These are phyloP conservation scores for Cercospora janseana DNA, from an alignment of 2,329 filamentous ascomycete species.

Conservation along the genomic window DNA sequence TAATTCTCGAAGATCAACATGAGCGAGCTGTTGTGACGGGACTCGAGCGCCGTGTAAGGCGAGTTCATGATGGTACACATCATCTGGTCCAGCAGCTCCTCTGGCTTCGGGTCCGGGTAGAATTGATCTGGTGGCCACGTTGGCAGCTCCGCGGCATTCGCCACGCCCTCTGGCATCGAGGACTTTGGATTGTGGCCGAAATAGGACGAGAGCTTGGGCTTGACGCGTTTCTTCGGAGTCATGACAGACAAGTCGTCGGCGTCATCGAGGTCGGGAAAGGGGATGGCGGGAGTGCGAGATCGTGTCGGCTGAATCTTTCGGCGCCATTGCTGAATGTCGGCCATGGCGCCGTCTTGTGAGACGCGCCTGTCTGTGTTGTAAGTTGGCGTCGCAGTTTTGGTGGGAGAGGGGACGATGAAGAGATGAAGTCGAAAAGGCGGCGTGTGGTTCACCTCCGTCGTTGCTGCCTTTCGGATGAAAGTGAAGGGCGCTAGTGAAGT, in stretches of 20 bases:
- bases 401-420: background rate
- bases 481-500: background rate
- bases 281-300: conserved; percentile 30
- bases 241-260: conserved; percentile 30
- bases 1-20: conserved; percentile 47
- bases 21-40: conserved; percentile 40
- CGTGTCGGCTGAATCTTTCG: conserved; percentile 37
- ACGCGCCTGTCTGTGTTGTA: too few relatives aligned
- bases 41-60: conserved; percentile 33
- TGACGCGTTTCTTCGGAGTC: conserved; percentile 38
- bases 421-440: background rate
- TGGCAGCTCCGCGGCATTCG: conserved; percentile 22
- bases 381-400: background rate
- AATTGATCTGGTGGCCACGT: conserved; percentile 31
- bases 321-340: conserved; percentile 40
- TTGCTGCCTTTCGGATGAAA: background rate
- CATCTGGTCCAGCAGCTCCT: conserved; percentile 35
- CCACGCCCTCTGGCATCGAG: conserved; percentile 16
- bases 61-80: conserved; percentile 34
- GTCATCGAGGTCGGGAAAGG: conserved; percentile 34
- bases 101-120: conserved; percentile 32
- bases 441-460: background rate
- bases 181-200: conserved; percentile 30
- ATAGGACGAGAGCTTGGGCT: conserved; percentile 43
- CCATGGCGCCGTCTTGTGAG: conserved; percentile 24